phyloP scores from a whole-genome alignment of 192 early-diverging fungal genomes.

The Geranomyces variabilis region DNA sequence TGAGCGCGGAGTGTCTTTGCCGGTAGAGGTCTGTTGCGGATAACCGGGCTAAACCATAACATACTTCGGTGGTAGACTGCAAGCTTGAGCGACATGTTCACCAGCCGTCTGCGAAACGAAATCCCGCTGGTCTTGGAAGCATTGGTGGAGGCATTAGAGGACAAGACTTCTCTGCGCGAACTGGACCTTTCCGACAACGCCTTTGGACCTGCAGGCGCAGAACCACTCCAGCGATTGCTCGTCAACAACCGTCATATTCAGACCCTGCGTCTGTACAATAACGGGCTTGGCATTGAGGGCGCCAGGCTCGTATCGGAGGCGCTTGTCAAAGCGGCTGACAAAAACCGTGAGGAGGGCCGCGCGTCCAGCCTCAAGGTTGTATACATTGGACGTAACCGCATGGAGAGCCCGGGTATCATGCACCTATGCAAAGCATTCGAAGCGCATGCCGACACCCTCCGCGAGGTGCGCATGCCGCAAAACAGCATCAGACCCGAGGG shows the following conservation, averaged over 20 bases:
- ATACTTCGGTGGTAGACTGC: conserved; percentile 58
- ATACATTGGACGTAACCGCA: conserved; percentile 89
- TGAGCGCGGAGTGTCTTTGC: conserved; percentile 48
- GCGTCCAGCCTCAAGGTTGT: conserved; percentile 75
- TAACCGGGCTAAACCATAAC: no score
- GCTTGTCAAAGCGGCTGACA: conserved; percentile 74
- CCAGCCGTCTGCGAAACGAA: conserved; percentile 85
- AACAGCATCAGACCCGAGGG: conserved; percentile 98
- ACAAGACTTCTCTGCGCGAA: conserved; percentile 77
- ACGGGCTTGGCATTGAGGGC: conserved; percentile 91
- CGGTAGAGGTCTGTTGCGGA: no score
- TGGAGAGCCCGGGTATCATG: conserved; percentile 81
- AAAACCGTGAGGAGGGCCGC: conserved; percentile 64
- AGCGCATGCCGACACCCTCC: conserved; percentile 71
- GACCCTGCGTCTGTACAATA: conserved; percentile 93
- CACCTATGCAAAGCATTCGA: conserved; percentile 82
- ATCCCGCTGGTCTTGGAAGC: conserved; percentile 83
- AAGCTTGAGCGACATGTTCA: conserved; percentile 91
- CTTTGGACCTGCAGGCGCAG: conserved; percentile 95
- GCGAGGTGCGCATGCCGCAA: conserved; percentile 89
- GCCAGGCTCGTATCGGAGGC: conserved; percentile 85
- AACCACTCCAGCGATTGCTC: conserved; percentile 83
- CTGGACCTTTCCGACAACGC: conserved; percentile 78
- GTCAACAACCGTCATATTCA: conserved; percentile 80
- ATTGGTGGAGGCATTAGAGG: conserved; percentile 79